Conservation (phyloP, 805 yeast species). For the Schwanniomyces yamadae region DNA sequence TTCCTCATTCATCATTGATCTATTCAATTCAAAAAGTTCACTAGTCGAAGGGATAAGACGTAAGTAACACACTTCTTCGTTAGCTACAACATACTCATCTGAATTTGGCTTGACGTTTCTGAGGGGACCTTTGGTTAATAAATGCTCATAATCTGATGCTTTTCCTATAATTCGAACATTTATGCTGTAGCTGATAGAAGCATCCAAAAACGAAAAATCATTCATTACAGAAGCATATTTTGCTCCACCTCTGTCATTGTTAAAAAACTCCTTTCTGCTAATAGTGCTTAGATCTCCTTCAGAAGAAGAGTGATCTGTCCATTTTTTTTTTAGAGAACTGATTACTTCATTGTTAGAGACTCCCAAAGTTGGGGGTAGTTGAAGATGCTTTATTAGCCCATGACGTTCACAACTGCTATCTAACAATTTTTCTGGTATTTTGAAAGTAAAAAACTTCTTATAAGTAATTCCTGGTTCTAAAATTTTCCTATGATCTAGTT, state of each 20-base stretch:
- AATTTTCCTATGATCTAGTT: constrained; percentile 23
- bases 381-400: constrained; percentile 35
- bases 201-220: constrained; percentile 31
- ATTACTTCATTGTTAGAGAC: constrained; percentile 29
- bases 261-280: neutral
- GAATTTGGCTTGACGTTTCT: constrained; percentile 14
- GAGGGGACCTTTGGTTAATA: constrained; percentile 13
- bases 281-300: neutral
- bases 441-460: constrained; percentile 41
- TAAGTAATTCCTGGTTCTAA: constrained; percentile 32
- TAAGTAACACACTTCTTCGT: constrained; percentile 25
- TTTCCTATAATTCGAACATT: constrained; percentile 38
- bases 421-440: constrained; percentile 34
- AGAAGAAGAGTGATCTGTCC: constrained; percentile 15
- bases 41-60: constrained; percentile 24
- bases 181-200: constrained; percentile 32
- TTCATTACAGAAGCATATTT: constrained; percentile 17
- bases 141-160: constrained; percentile 27
- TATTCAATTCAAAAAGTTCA: constrained; percentile 25
- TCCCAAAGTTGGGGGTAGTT: constrained; percentile 37
- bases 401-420: constrained; percentile 35
- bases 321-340: constrained; percentile 23
- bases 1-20: constrained; percentile 31
- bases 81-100: constrained; percentile 32
- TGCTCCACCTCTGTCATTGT: constrained; percentile 1